Evolutionary conservation across 805 yeast genomes (phyloP).

Genomic region (Cyberlindnera misumaiensis): DNA sequence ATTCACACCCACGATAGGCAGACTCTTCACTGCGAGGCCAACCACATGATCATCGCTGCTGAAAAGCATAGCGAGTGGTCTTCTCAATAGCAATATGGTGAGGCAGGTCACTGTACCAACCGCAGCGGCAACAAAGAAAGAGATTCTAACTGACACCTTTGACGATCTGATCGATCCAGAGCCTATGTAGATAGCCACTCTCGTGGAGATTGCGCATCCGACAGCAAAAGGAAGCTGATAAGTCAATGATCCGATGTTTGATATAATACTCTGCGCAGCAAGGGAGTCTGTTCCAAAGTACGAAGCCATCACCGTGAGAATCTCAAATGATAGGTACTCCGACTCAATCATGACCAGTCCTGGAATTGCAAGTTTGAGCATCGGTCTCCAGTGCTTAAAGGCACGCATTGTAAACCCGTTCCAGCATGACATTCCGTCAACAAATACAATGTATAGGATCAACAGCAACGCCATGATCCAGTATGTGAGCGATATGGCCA

Average conservation of each 20-base stretch:
- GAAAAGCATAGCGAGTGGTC: constrained; percentile 49
- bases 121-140: constrained; percentile 37
- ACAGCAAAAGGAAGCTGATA: constrained; percentile 73
- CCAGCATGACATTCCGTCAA: constrained; percentile 72
- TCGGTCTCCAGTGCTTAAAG: constrained; percentile 51
- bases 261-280: constrained; percentile 47
- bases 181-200: constrained; percentile 69
- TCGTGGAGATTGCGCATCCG: constrained; percentile 63
- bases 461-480: constrained; percentile 49
- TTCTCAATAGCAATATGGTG: constrained; percentile 38
- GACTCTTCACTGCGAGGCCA: constrained; percentile 40
- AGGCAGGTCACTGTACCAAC: constrained; percentile 47
- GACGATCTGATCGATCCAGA: constrained; percentile 40
- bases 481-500: constrained; percentile 65
- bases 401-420: constrained; percentile 46
- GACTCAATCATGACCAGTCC: constrained; percentile 73
- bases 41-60: constrained; percentile 56
- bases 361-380: constrained; percentile 56
- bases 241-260: constrained; percentile 49
- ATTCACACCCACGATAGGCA: constrained; percentile 60
- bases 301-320: constrained; percentile 58
- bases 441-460: constrained; percentile 25
- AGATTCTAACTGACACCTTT: constrained; percentile 35
- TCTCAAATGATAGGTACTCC: constrained; percentile 70
- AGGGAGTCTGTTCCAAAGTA: constrained; percentile 42